These are phyloP conservation scores for Scenedesmus sp. DNA, from an alignment of 163 green algal genomes.

Conservation along the genomic window DNA sequence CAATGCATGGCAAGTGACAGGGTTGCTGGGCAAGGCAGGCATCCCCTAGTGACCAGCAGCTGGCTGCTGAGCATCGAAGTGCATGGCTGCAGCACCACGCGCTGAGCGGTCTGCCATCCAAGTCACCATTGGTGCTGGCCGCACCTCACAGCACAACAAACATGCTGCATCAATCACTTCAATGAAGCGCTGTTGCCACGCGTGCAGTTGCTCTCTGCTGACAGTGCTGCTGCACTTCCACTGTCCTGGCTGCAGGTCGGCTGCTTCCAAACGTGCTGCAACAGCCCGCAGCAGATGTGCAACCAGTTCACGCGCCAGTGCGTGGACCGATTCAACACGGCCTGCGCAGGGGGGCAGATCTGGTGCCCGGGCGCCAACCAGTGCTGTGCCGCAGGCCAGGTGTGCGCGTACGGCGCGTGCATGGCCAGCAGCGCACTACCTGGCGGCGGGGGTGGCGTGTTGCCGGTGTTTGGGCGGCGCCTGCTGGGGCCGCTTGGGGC, in stretches of 20 bases:
- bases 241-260: neutral
- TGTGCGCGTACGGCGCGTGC: neutral
- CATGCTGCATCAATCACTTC: neutral
- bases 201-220: neutral
- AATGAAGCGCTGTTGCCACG: neutral
- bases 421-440: neutral
- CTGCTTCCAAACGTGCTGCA: constrained; percentile 28
- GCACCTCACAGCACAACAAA: too few relatives aligned
- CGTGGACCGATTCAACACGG: neutral
- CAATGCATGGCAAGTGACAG: neutral
- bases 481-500: neutral
- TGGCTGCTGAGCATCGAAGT: neutral
- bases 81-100: too few relatives aligned
- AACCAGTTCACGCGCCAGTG: constrained; percentile 20
- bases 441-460: neutral
- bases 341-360: neutral
- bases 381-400: constrained; percentile 11
- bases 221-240: too few relatives aligned
- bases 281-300: neutral
- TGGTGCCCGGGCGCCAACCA: constrained; percentile 32
- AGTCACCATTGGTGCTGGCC: too few relatives aligned
- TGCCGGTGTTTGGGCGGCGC: neutral
- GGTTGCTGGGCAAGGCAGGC: too few relatives aligned
- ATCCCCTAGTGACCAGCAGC: too few relatives aligned
- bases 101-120: too few relatives aligned